Conservation (phyloP, 2,329 filamentous ascomycete species). For the Xylariaceae sp. region DNA sequence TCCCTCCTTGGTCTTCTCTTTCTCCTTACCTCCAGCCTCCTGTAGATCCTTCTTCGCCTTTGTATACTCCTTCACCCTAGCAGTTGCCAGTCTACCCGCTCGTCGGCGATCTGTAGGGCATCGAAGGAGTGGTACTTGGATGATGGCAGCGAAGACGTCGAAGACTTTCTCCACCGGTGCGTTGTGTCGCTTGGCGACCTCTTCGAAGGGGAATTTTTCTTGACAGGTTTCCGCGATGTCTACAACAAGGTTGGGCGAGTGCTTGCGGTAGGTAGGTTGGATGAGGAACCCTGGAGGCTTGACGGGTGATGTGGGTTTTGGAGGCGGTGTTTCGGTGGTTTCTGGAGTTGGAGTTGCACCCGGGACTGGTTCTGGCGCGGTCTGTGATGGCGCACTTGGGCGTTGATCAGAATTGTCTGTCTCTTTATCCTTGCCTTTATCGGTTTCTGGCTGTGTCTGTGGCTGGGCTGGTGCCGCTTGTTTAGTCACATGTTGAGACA, state of each 20-base stretch:
- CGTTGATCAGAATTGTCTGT: neutral
- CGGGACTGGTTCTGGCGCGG: neutral
- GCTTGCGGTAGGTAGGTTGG: conserved; percentile 32
- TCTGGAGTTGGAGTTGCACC: neutral
- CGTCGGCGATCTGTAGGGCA: conserved; percentile 42
- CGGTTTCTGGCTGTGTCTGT: neutral
- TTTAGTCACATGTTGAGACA: neutral
- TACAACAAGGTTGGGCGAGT: conserved; percentile 38
- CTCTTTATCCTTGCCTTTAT: neutral
- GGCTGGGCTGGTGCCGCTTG: neutral
- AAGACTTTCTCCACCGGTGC: conserved; percentile 40
- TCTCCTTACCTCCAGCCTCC: conserved; percentile 5
- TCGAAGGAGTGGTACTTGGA: conserved; percentile 45
- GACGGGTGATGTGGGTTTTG: conserved; percentile 4
- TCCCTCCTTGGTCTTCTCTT: too few species aligned
- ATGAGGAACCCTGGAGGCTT: conserved; percentile 26
- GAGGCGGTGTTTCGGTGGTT: neutral
- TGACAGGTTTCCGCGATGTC: conserved; percentile 48
- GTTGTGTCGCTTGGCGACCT: conserved; percentile 42
- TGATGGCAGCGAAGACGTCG: conserved; percentile 45
- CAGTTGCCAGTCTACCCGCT: conserved; percentile 38
- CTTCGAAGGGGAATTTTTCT: conserved; percentile 42
- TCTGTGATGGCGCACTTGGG: neutral
- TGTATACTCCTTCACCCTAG: conserved; percentile 40
- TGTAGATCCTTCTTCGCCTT: conserved; percentile 37